Evolutionary conservation across 768 basidiomycete genomes (phyloP).

Genomic region (Coprinopsis sp.): DNA sequence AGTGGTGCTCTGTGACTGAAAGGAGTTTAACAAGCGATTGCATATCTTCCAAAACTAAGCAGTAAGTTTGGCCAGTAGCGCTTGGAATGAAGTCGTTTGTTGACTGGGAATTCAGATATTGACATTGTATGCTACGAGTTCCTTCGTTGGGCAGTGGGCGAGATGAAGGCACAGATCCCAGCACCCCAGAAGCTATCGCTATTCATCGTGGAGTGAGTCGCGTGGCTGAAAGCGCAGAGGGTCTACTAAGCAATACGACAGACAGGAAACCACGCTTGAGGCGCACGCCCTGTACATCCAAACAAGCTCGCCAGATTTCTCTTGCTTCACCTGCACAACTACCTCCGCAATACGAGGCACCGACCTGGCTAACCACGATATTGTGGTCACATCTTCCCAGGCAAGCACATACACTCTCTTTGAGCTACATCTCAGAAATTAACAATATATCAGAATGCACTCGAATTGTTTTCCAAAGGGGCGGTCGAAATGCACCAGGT

Average conservation of each 20-base stretch:
- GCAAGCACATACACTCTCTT: constrained; percentile 1
- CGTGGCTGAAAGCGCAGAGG: not conserved
- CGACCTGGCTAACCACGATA: not conserved
- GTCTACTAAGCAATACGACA: not conserved
- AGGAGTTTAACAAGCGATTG: constrained; percentile 3
- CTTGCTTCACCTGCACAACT: not conserved
- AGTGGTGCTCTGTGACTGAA: not conserved
- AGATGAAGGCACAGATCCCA: not conserved
- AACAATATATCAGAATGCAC: too few relatives aligned
- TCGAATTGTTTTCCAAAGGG: constrained; percentile 24
- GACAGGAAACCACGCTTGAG: constrained; percentile 1
- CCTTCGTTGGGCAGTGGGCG: not conserved
- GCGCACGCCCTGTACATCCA: constrained; percentile 4
- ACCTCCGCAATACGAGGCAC: not conserved
- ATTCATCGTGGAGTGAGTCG: constrained; percentile 5
- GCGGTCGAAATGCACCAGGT: constrained; percentile 39
- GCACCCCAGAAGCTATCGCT: not conserved
- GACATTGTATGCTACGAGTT: constrained; percentile 8
- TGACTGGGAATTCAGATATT: not conserved
- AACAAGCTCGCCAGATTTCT: not conserved
- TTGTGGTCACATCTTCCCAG: constrained; percentile 9
- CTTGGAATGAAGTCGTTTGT: not conserved
- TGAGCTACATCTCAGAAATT: too few relatives aligned
- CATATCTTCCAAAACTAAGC: constrained; percentile 1
- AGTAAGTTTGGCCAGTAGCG: not conserved